Base-by-base conservation (phyloP, 2,329 filamentous ascomycete genomes). In the Endocalyx cinctus region DNA sequence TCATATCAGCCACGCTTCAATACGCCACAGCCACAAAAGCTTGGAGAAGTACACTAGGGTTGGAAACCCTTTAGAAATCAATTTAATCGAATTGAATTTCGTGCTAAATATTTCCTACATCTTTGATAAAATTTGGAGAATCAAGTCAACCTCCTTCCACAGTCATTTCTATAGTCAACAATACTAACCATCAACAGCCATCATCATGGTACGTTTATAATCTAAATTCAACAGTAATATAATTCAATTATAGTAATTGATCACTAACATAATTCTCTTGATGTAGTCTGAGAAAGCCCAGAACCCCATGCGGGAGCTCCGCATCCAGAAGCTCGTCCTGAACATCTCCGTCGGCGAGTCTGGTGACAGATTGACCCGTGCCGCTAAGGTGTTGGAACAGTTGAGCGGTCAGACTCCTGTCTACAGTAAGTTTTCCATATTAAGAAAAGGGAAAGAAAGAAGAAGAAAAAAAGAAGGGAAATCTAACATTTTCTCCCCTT, bases 221-320 rank as follows among this genome's bases (percentile, higher is more conserved):
- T 13, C 25, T 5, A 25, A 11, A 16, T 26, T 17, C 14, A n/a
- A n/a, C n/a, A n/a, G n/a, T n/a, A n/a, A n/a, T n/a, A n/a, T n/a
- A n/a, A n/a, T n/a, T n/a, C n/a, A n/a, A n/a, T n/a, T n/a, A n/a
- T n/a, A n/a, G n/a, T n/a, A n/a, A n/a, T n/a, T n/a, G n/a, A n/a
- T n/a, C n/a, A n/a, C n/a, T n/a, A n/a, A n/a, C n/a, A 20, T 19
- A 17, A 17, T 37, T 34, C 20, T 14, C 17, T 27, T 28, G 39
- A 64, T 68, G 58, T 59, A 78, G 70, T 75, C 84, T 69, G 86
- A 90, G 68, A 96, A 97, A 81, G 69, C 77, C 68, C 75, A 78
- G 69, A 98, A 98, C 82, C 90, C 92, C 77, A 98, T 98, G 92
- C 87, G 89, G 78, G 90, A 98, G 78, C 87, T 97, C 68, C 87